phyloP scores from a whole-genome alignment of 2,329 filamentous ascomycete genomes.

The Davidsoniella virescens region DNA sequence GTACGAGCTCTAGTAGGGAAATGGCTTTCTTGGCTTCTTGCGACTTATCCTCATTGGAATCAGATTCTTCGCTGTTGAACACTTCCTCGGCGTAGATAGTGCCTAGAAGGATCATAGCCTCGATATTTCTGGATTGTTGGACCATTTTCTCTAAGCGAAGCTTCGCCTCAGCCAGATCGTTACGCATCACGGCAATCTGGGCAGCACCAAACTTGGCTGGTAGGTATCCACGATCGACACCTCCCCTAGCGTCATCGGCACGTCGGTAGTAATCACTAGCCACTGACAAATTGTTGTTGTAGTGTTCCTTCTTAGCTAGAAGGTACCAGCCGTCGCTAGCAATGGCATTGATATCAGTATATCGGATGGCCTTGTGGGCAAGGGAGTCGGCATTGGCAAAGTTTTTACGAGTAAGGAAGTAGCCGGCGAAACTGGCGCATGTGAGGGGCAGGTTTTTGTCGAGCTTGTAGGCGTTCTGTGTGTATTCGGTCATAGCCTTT shows the following conservation, averaged over 20 bases:
- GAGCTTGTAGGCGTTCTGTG: conserved; percentile 81
- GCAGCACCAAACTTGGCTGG: conserved; percentile 91
- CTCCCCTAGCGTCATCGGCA: conserved; percentile 81
- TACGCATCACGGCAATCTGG: conserved; percentile 70
- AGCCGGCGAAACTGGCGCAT: conserved; percentile 76
- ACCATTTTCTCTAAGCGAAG: conserved; percentile 88
- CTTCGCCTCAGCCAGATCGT: conserved; percentile 81
- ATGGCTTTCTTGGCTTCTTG: conserved; percentile 77
- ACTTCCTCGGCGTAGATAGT: conserved; percentile 91
- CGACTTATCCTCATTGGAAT: conserved; percentile 72
- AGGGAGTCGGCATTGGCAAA: conserved; percentile 71
- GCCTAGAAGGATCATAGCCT: conserved; percentile 83
- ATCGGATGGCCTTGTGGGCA: conserved; percentile 83
- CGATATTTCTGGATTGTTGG: conserved; percentile 64
- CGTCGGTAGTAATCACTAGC: conserved; percentile 78
- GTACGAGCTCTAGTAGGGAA: conserved; percentile 65
- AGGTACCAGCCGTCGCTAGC: conserved; percentile 97
- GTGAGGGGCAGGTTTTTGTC: conserved; percentile 84
- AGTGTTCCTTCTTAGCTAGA: conserved; percentile 80
- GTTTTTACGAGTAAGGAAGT: conserved; percentile 72
- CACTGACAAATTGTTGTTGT: conserved; percentile 54
- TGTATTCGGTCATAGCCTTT: conserved; percentile 87
- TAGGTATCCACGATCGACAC: conserved; percentile 75
- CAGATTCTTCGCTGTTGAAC: conserved; percentile 57
- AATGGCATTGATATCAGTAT: conserved; percentile 89